Conservation (phyloP, 495 filamentous ascomycete genomes). For the Penicillium canescens region DNA sequence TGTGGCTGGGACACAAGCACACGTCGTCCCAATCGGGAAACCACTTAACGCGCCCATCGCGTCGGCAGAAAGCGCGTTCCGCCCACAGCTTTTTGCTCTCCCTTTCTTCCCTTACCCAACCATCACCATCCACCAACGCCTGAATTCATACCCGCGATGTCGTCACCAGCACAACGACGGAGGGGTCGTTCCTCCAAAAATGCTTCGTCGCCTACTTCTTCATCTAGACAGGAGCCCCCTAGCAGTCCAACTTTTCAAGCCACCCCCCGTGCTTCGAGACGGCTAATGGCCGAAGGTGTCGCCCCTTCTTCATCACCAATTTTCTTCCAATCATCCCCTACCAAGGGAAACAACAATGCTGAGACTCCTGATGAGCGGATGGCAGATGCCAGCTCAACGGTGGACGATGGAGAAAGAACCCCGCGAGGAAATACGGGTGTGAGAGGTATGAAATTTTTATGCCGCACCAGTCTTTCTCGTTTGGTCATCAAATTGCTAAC, state of each 20-base stretch:
- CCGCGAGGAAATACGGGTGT: conserved; percentile 67
- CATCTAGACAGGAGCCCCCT: conserved; percentile 38
- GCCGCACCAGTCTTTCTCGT: not conserved
- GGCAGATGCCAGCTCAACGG: conserved; percentile 60
- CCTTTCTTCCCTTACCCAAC: conserved; percentile 21
- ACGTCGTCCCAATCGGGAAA: conserved; percentile 35
- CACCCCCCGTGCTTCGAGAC: conserved; percentile 49
- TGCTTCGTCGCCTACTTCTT: conserved; percentile 42
- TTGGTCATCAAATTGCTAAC: conserved; percentile 3
- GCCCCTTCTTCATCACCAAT: conserved; percentile 74
- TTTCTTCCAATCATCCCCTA: conserved; percentile 79
- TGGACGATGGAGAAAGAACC: conserved; percentile 66
- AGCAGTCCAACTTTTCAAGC: conserved; percentile 43
- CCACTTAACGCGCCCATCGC: conserved; percentile 43
- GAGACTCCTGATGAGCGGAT: conserved; percentile 55
- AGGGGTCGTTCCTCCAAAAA: conserved; percentile 45
- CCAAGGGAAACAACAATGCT: conserved; percentile 53
- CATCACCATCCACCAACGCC: conserved; percentile 9
- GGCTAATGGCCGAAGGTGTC: conserved; percentile 36
- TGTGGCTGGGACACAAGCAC: conserved; percentile 2
- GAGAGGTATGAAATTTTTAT: conserved; percentile 57
- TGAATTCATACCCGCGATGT: conserved; percentile 36
- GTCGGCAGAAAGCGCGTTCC: conserved; percentile 30
- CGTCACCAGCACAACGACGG: conserved; percentile 47
- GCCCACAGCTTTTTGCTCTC: conserved; percentile 22